A percentile compares a stretch with the other conserved stretches of the same genome.
Evolutionary conservation across 2,329 filamentous ascomycete genomes (phyloP).

Genomic region (Teratosphaeria gauchensis): DNA sequence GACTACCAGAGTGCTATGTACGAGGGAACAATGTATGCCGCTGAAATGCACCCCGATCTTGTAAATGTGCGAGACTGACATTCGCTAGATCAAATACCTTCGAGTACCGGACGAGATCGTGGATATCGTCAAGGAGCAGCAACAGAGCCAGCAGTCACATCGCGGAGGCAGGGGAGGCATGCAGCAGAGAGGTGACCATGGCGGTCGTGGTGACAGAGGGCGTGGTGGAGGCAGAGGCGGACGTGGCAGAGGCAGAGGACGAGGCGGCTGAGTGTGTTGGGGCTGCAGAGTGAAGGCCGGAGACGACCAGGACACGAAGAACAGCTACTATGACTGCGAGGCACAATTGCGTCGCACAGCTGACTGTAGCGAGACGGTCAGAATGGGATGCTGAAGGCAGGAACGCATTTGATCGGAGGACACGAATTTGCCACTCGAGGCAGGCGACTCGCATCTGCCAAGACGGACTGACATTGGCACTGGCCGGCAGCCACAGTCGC

Average conservation of each 20-base stretch:
- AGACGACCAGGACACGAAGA: not conserved
- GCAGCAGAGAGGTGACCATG: constrained; percentile 31
- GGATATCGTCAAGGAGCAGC: constrained; percentile 85
- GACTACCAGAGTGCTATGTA: constrained; percentile 88
- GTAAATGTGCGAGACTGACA: not conserved
- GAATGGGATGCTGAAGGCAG: not conserved
- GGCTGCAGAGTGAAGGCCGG: not conserved
- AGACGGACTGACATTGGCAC: not conserved
- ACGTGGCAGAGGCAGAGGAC: constrained; percentile 18
- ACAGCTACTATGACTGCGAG: not conserved
- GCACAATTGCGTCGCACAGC: not conserved
- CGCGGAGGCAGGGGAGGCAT: constrained; percentile 57
- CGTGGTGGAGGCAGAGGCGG: constrained; percentile 18
- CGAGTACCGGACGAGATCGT: constrained; percentile 95
- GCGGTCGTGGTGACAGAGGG: constrained; percentile 37
- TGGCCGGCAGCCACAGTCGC: not conserved
- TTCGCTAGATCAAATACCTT: constrained; percentile 83
- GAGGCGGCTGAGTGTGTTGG: constrained; percentile 11
- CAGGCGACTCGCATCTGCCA: not conserved
- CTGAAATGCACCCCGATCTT: not conserved
- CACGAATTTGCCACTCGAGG: not conserved
- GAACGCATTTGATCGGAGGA: too few relatives aligned
- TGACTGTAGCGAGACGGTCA: not conserved
- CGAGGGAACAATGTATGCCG: constrained; percentile 84
- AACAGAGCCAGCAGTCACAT: constrained; percentile 51